phyloP scores from a whole-genome alignment of 208 protist genomes.

The Leishmania martiniquensis region DNA sequence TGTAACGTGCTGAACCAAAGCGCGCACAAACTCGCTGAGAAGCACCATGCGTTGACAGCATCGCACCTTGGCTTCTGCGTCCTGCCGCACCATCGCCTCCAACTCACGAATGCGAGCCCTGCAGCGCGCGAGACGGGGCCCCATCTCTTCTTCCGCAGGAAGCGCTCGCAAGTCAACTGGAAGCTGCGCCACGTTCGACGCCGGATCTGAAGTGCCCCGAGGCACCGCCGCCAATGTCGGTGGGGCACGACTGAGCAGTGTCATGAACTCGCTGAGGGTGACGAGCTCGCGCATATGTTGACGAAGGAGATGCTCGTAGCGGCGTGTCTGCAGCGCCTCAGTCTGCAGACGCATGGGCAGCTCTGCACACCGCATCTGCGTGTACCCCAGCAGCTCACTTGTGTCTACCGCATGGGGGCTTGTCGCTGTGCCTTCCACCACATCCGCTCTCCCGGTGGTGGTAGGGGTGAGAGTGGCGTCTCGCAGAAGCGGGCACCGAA shows the following conservation, averaged over 20 bases:
- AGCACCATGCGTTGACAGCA: constrained; percentile 58
- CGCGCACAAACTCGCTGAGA: constrained; percentile 34
- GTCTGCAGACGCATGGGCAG: constrained; percentile 81
- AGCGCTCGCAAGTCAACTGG: constrained; percentile 24
- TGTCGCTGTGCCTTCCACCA: neutral
- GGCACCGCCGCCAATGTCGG: constrained; percentile 13
- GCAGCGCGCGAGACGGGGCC: constrained; percentile 28
- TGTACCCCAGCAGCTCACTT: constrained; percentile 33
- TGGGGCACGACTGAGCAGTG: constrained; percentile 15
- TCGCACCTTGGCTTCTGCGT: constrained; percentile 31
- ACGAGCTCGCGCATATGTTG: constrained; percentile 73
- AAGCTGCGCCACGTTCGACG: constrained; percentile 6
- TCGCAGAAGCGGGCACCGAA: constrained; percentile 25
- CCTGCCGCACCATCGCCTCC: constrained; percentile 33
- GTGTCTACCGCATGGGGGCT: neutral
- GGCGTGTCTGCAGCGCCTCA: constrained; percentile 55
- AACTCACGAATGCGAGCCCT: constrained; percentile 41
- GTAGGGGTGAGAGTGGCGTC: neutral
- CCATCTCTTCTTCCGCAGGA: constrained; percentile 24
- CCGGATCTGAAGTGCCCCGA: neutral
- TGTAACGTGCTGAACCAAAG: constrained; percentile 23
- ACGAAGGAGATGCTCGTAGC: constrained; percentile 64
- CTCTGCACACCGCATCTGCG: constrained; percentile 51
- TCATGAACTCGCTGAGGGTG: constrained; percentile 61
- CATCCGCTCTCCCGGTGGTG: neutral